phyloP scores from a whole-genome alignment of 495 filamentous ascomycete species.

The Tetracladium setigerum region DNA sequence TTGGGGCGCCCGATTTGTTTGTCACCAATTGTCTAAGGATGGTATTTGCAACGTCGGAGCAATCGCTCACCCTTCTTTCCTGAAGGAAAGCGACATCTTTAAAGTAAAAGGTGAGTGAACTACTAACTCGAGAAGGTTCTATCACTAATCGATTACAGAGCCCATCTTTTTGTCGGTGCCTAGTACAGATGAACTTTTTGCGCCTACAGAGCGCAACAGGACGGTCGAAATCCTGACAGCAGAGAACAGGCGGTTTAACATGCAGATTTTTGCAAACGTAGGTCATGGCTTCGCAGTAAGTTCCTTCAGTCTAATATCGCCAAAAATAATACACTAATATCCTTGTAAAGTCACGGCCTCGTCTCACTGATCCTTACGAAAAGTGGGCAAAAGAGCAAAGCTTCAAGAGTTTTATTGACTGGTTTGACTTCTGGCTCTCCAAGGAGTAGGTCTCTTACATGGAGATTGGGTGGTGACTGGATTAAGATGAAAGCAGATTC shows the following conservation, averaged over 20 bases:
- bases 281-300: constrained; percentile 58
- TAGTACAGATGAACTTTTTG: constrained; percentile 57
- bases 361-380: constrained; percentile 37
- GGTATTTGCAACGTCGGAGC: constrained; percentile 26
- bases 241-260: constrained; percentile 47
- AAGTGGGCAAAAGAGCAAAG: constrained; percentile 33
- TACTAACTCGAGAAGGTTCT: too few species aligned
- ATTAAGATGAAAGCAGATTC: too few species aligned
- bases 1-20: constrained; percentile 35
- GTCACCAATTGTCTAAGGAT: constrained; percentile 21
- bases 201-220: constrained; percentile 47
- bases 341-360: too few species aligned
- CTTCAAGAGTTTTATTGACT: constrained; percentile 25
- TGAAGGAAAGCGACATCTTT: constrained; percentile 31
- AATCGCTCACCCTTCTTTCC: constrained; percentile 32
- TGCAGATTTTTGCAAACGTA: constrained; percentile 56
- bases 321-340: too few species aligned
- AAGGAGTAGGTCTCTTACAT: too few species aligned
- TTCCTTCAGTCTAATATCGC: too few species aligned
- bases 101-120: constrained; percentile 18
- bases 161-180: constrained; percentile 23
- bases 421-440: constrained; percentile 33
- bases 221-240: constrained; percentile 52
- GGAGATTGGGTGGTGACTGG: too few species aligned
- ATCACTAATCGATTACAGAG: too few species aligned